These are phyloP conservation scores for Phytophthora cajani DNA, from an alignment of 352 stramenopile genomes.

Conservation along the genomic window DNA sequence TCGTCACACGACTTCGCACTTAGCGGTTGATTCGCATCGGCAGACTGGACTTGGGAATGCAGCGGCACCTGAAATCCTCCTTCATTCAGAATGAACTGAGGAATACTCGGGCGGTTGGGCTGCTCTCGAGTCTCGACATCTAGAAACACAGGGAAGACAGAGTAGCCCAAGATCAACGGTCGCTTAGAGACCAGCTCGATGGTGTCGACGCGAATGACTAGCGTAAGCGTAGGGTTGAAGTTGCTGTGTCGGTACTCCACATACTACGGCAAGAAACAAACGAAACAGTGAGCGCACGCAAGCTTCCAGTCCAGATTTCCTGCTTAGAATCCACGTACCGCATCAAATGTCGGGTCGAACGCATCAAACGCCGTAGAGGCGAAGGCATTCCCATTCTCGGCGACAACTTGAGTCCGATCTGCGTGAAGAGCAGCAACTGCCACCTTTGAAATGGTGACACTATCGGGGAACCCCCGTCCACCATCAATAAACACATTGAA, in stretches of 20 bases:
- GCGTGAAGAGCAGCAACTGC: slow-evolving; percentile 65
- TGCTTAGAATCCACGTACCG: slow-evolving; percentile 39
- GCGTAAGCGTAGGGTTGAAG: slow-evolving; percentile 85
- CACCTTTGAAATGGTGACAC: slow-evolving; percentile 71
- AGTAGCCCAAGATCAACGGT: slow-evolving; percentile 79
- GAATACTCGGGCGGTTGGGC: slow-evolving; percentile 50
- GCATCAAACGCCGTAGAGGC: slow-evolving; percentile 30
- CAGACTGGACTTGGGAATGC: slow-evolving; percentile 50
- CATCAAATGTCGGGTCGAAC: slow-evolving; percentile 56
- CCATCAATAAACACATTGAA: slow-evolving; percentile 87
- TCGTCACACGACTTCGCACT: slow-evolving; percentile 42
- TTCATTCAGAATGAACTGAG: slow-evolving; percentile 69
- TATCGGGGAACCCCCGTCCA: slow-evolving; percentile 77
- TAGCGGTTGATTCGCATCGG: slow-evolving; percentile 40
- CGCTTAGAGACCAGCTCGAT: slow-evolving; percentile 61
- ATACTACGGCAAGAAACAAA: slow-evolving; percentile 40
- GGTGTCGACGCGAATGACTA: slow-evolving; percentile 87
- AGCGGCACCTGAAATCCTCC: slow-evolving; percentile 85
- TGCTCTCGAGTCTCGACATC: slow-evolving; percentile 65
- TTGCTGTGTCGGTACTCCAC: slow-evolving; percentile 75
- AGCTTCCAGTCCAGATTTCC: not conserved
- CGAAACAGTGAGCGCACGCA: slow-evolving; percentile 3
- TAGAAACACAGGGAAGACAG: slow-evolving; percentile 74
- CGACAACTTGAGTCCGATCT: slow-evolving; percentile 49
- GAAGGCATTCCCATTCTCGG: slow-evolving; percentile 39